A percentile compares a stretch with the other conserved stretches of the same genome.
Conservation (phyloP, 495 filamentous ascomycete genomes). For the Neohortaea acidophila region DNA sequence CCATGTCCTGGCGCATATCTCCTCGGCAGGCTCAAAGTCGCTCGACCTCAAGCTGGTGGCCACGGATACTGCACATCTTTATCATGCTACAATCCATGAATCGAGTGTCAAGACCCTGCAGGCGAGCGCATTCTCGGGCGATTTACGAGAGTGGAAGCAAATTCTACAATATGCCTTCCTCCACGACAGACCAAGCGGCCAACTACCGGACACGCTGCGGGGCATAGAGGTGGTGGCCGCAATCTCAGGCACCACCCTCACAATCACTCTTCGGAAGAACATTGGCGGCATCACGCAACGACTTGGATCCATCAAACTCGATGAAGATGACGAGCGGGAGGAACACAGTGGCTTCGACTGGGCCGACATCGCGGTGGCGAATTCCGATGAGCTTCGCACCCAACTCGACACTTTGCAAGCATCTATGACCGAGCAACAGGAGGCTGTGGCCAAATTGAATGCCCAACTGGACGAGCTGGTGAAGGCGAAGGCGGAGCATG, state of each 20-base stretch:
- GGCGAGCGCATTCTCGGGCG: constrained; percentile 39
- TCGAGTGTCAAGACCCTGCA: constrained; percentile 23
- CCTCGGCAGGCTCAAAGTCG: constrained; percentile 29
- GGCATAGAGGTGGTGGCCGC: constrained; percentile 24
- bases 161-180: constrained; percentile 32
- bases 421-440: constrained; percentile 31
- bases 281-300: constrained; percentile 52
- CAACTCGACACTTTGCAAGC: constrained; percentile 35
- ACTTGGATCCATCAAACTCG: constrained; percentile 49
- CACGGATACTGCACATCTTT: constrained; percentile 53
- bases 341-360: constrained; percentile 56
- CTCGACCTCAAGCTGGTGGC: constrained; percentile 50
- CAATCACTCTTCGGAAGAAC: constrained; percentile 40
- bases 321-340: constrained; percentile 45
- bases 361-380: constrained; percentile 40
- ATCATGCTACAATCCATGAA: constrained; percentile 19
- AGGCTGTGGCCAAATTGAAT: constrained; percentile 25
- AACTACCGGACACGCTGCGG: constrained; percentile 10
- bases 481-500: constrained; percentile 38
- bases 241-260: constrained; percentile 27
- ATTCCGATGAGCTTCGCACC: constrained; percentile 29
- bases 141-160: constrained; percentile 41
- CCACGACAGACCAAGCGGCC: constrained; percentile 14
- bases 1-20: constrained; percentile 45
- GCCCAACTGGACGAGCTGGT: constrained; percentile 27